phyloP scores from a whole-genome alignment of 345 rosid genomes.

The Aegle marmelos region DNA sequence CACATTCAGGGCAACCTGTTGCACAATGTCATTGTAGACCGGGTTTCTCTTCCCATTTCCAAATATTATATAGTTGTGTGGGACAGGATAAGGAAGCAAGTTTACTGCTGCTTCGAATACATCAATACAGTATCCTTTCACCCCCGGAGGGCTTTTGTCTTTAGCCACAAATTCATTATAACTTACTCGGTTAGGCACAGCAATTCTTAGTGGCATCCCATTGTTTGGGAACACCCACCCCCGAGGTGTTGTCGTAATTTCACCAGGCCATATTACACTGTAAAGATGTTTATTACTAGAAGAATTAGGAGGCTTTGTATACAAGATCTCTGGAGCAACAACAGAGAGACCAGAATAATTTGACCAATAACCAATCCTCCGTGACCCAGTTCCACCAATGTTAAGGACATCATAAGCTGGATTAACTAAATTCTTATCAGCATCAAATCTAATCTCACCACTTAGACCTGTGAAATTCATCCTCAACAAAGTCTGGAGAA shows the following conservation, averaged over 20 bases:
- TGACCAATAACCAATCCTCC: conserved; percentile 90
- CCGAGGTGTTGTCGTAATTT: conserved; percentile 45
- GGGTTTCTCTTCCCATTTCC: conserved; percentile 77
- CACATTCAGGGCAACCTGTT: conserved; percentile 61
- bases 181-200: conserved; percentile 73
- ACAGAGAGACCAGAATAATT: conserved; percentile 69
- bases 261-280: conserved; percentile 83
- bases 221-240: conserved; percentile 96
- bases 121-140: conserved; percentile 82
- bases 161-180: conserved; percentile 50
- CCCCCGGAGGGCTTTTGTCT: conserved; percentile 67
- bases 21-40: conserved; percentile 49
- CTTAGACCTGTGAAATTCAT: conserved; percentile 71
- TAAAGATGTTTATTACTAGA: conserved; percentile 55
- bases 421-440: conserved; percentile 52
- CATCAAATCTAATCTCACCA: conserved; percentile 58
- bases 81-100: conserved; percentile 87
- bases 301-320: conserved; percentile 48
- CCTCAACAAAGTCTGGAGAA: conserved; percentile 53
- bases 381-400: conserved; percentile 55
- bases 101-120: conserved; percentile 84
- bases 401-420: conserved; percentile 81
- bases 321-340: conserved; percentile 56
- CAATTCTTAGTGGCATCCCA: conserved; percentile 69
- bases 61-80: conserved; percentile 48